phyloP scores from a whole-genome alignment of 169 alveolate genomes.

The Plasmodium berghei region DNA sequence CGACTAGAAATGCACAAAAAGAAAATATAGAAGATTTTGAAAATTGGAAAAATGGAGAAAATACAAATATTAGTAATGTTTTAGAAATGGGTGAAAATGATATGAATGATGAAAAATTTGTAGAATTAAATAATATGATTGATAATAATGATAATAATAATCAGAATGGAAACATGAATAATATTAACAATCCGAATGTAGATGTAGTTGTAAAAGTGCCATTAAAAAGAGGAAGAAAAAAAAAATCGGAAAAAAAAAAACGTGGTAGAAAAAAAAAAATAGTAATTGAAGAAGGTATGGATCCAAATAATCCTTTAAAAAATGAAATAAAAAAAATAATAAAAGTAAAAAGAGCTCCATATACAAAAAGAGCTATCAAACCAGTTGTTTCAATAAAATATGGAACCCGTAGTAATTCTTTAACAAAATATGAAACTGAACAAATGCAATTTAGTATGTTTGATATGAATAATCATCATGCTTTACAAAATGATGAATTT shows the following conservation, averaged over 20 bases:
- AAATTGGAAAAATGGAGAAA: neutral
- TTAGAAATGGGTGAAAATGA: neutral
- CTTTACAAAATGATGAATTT: neutral
- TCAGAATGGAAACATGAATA: neutral
- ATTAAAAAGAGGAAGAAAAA: slow-evolving; percentile 66
- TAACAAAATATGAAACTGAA: slow-evolving; percentile 15
- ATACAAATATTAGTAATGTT: neutral
- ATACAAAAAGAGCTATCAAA: slow-evolving; percentile 13
- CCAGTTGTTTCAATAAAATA: slow-evolving; percentile 57
- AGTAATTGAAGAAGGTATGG: slow-evolving; percentile 9
- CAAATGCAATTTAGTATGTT: slow-evolving; percentile 7
- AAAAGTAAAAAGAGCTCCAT: slow-evolving; percentile 11
- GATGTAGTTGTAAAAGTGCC: slow-evolving; percentile 21
- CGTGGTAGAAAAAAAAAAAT: slow-evolving; percentile 72
- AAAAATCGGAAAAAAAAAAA: slow-evolving; percentile 74
- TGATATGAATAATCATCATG: neutral
- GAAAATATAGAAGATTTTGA: slow-evolving; percentile 23
- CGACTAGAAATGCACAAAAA: slow-evolving; percentile 74
- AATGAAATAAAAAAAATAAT: neutral
- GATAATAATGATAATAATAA: too few relatives aligned
- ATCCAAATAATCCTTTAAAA: slow-evolving; percentile 11
- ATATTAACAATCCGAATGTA: neutral
- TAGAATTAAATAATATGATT: neutral
- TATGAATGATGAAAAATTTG: neutral
- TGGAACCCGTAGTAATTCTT: slow-evolving; percentile 53